Percentiles rank a stretch among this genome's conserved stretches.
Conservation (phyloP, 306 rosid genomes). For the Malus asiatica region DNA sequence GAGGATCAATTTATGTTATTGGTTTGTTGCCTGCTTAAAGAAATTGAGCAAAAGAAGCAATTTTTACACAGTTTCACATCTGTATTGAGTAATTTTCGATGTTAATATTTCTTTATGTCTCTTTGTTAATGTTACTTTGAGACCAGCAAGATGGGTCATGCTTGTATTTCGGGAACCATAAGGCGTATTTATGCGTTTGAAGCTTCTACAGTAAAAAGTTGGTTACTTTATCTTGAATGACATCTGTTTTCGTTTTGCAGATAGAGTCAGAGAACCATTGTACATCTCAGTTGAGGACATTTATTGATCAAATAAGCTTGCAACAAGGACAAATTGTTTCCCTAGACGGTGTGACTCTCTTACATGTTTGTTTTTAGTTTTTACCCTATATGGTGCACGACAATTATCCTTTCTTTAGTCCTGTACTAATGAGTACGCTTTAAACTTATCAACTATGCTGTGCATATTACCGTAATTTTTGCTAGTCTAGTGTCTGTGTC, state of each 20-base stretch:
- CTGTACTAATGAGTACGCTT: neutral
- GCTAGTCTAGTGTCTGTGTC: too few relatives aligned
- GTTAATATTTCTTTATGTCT: neutral
- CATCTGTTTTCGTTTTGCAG: constrained; percentile 34
- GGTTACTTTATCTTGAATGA: neutral
- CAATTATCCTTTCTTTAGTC: neutral
- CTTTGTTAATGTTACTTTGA: neutral
- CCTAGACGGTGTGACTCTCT: constrained; percentile 47
- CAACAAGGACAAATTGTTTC: constrained; percentile 73
- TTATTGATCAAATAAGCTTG: constrained; percentile 83
- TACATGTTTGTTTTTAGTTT: too few relatives aligned
- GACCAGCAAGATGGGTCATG: neutral
- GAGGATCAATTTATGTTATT: neutral
- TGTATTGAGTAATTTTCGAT: neutral
- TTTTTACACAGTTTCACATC: neutral
- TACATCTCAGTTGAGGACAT: constrained; percentile 59
- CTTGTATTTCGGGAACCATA: neutral
- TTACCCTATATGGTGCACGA: neutral
- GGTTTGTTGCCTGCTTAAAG: neutral
- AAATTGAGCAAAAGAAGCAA: neutral
- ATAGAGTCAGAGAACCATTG: constrained; percentile 77
- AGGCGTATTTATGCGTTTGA: neutral
- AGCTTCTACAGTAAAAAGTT: neutral
- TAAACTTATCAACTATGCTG: neutral
- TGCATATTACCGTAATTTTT: neutral